Conservation (phyloP, 2,329 filamentous ascomycete species). For the Monosporascus sp. region DNA sequence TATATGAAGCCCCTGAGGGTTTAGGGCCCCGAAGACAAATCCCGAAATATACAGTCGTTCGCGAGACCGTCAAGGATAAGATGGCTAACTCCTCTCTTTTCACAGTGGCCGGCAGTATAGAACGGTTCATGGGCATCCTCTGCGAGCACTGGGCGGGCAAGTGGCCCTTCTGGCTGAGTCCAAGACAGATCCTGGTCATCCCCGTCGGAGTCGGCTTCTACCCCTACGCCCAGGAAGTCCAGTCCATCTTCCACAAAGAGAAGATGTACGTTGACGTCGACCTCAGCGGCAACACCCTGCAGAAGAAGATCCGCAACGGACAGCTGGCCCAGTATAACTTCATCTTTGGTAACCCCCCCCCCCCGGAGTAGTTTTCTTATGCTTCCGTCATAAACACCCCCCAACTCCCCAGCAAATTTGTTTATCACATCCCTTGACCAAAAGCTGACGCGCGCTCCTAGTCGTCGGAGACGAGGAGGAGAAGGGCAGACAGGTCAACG, state of each 20-base stretch:
- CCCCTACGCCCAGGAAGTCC: conserved; percentile 72
- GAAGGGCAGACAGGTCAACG: conserved; percentile 55
- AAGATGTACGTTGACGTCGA: conserved; percentile 68
- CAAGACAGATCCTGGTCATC: conserved; percentile 75
- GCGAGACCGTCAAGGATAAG: too few relatives aligned
- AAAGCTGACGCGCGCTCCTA: conserved; percentile 16
- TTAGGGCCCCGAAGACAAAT: too few relatives aligned
- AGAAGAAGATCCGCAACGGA: conserved; percentile 83
- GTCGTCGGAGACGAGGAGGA: conserved; percentile 60
- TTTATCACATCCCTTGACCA: neutral
- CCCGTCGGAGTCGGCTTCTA: conserved; percentile 68
- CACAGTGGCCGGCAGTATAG: conserved; percentile 58
- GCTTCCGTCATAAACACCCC: neutral
- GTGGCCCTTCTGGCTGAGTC: conserved; percentile 86
- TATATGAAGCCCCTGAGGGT: too few relatives aligned
- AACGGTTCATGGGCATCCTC: conserved; percentile 65
- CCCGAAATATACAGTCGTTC: too few relatives aligned
- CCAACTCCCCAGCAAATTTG: neutral
- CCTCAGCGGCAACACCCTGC: conserved; percentile 71
- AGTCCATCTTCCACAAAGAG: conserved; percentile 60
- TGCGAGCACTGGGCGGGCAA: conserved; percentile 82
- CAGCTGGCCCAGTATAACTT: conserved; percentile 81
- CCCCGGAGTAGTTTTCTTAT: neutral
- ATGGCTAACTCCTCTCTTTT: neutral
- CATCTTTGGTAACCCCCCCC: conserved; percentile 60